Base-by-base conservation (phyloP, 1,284 basidiomycete species). In the Thecaphora thlaspeos region DNA sequence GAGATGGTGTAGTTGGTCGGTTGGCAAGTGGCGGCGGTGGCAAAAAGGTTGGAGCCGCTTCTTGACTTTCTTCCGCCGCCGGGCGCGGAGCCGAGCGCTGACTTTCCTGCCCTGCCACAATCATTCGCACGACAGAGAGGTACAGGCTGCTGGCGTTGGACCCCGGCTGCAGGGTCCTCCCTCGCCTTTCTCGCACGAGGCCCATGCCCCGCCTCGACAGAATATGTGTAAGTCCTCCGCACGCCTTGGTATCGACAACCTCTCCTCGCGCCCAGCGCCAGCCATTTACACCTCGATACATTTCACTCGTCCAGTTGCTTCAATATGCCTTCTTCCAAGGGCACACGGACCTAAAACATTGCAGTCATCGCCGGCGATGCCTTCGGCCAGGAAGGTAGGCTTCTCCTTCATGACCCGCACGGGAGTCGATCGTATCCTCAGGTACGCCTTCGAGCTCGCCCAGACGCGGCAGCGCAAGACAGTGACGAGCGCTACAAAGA, bases 361-460 rank as follows among this genome's bases (percentile, higher is more conserved):
- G 83, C 83, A 18, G 82, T 83, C 28, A 81, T 85, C 23, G 81
- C 84, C 18, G 84, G 83, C 19, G 84, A 85, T 71, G 84, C 83
- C n/a, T 84, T 84, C 57, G 83, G 83, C 1, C 75, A 80, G 47
- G 83, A 84, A 66, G 82, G 83, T 11, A 81, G 81, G 47, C 10
- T 41, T 11, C 18, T 19, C 7, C 40, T 26, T n/a, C n/a, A n/a
- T 84, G 78, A 84, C 82, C 2, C 75, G 83, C 5, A 74, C 68
- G 1, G 83, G 82, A 2, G 81, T 84, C 14, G 82, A 83, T 32
- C 79, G 84, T 12, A 82, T 84, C 36, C 74, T 84, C 40, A 80
- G 82, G 37, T 84, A 82, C 58, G 83, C 83, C 1, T 85, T 84
- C 59, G 81, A 84, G 50, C 73, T 82, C 2, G 83, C 84, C 8